Evolutionary conservation across 805 yeast genomes (phyloP).

Genomic region (Komagataella populi): DNA sequence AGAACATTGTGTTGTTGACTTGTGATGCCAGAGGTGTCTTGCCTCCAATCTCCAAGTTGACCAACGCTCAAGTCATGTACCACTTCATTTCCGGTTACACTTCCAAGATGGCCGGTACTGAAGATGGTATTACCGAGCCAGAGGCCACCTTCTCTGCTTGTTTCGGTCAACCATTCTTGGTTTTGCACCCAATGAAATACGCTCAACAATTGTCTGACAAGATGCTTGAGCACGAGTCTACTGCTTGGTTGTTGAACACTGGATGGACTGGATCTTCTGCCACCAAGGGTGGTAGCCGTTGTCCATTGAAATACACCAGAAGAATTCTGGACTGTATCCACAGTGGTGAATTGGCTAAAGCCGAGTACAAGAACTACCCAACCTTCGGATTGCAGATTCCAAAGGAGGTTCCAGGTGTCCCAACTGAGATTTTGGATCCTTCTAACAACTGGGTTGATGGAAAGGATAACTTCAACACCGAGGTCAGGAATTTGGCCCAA

Average conservation of each 20-base stretch:
- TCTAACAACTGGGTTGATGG: conserved; percentile 66
- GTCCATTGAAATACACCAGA: conserved; percentile 95
- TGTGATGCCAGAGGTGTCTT: conserved; percentile 98
- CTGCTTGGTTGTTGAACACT: conserved; percentile 94
- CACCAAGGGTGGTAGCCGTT: conserved; percentile 89
- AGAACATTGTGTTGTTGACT: conserved; percentile 81
- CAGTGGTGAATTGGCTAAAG: conserved; percentile 73
- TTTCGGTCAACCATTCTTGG: conserved; percentile 98
- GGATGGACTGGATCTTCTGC: conserved; percentile 98
- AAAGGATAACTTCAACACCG: conserved; percentile 31
- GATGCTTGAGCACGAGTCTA: conserved; percentile 76
- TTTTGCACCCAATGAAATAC: conserved; percentile 94
- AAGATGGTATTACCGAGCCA: conserved; percentile 97
- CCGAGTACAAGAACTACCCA: conserved; percentile 73
- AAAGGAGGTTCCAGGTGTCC: conserved; percentile 69
- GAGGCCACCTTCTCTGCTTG: conserved; percentile 97
- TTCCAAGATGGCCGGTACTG: conserved; percentile 99
- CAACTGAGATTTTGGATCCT: conserved; percentile 77
- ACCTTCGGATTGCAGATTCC: conserved; percentile 84
- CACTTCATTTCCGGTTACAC: conserved; percentile 98
- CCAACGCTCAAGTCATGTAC: conserved; percentile 96
- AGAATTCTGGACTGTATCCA: conserved; percentile 92
- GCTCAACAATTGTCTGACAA: conserved; percentile 93
- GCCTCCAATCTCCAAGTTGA: conserved; percentile 90
- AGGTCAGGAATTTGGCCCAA: conserved; percentile 54